These are phyloP conservation scores for Echium plantagineum DNA, from an alignment of 257 asterid genomes.

Conservation along the genomic window DNA sequence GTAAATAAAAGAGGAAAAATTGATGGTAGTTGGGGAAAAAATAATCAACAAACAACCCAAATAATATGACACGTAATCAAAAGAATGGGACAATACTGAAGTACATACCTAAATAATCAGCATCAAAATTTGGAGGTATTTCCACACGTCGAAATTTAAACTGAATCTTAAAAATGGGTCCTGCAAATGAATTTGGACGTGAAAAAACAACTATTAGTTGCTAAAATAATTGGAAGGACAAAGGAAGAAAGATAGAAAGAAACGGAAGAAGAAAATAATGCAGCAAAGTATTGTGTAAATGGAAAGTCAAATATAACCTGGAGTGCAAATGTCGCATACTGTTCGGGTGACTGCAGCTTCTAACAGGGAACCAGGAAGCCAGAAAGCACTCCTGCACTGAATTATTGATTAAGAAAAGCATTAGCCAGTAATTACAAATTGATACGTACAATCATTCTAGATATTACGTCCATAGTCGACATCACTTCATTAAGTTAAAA, in stretches of 20 bases:
- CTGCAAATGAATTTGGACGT: constrained; percentile 27
- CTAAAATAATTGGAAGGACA: background rate
- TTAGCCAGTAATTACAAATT: constrained; percentile 3
- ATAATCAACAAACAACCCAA: background rate
- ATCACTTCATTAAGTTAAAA: too few species aligned
- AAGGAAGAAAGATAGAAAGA: background rate
- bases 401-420: constrained; percentile 14
- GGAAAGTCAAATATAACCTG: constrained; percentile 43
- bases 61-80: background rate
- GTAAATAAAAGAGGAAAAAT: too few species aligned
- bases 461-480: background rate
- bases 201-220: constrained; percentile 9
- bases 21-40: background rate
- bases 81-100: background rate
- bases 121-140: constrained; percentile 79
- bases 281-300: background rate
- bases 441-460: background rate
- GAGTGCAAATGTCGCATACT: constrained; percentile 61
- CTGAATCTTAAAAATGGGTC: constrained; percentile 75
- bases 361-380: constrained; percentile 90
- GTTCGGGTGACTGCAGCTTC: constrained; percentile 67
- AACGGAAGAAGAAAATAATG: constrained; percentile 1
- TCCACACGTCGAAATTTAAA: constrained; percentile 87
- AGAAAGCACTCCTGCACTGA: constrained; percentile 87
- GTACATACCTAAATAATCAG: constrained; percentile 59